Percentiles rank a stretch among this genome's conserved stretches.
Evolutionary conservation across 2,329 filamentous ascomycete genomes (phyloP).

Genomic region (Hirsutella rhossiliensis): DNA sequence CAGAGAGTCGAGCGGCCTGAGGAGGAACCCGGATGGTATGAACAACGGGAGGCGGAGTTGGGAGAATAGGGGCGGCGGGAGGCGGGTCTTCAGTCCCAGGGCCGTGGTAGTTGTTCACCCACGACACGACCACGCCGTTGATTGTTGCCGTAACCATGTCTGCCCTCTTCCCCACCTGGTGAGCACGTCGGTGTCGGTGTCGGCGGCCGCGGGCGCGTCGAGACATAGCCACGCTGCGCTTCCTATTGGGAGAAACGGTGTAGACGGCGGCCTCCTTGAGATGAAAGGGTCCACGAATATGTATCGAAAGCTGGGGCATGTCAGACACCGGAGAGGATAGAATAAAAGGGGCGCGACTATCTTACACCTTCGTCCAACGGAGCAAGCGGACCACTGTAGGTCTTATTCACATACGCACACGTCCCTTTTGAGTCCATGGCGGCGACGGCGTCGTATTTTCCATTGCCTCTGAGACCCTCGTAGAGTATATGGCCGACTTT

Average conservation of each 20-base stretch:
- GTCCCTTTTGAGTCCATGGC: conserved; percentile 41
- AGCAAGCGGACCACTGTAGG: conserved; percentile 49
- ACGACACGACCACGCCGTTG: conserved; percentile 42
- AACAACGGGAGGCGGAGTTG: conserved; percentile 4
- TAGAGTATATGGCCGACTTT: conserved; percentile 57
- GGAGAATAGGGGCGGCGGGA: conserved; percentile 7
- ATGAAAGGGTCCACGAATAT: conserved; percentile 58
- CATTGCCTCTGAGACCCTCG: conserved; percentile 43
- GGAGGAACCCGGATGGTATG: not conserved
- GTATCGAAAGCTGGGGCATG: conserved; percentile 48
- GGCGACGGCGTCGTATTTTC: conserved; percentile 53
- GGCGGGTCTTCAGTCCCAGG: conserved; percentile 7
- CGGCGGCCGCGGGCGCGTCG: too few species aligned
- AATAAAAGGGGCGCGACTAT: not conserved
- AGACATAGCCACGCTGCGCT: conserved; percentile 11
- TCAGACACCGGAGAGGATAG: not conserved
- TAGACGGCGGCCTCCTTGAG: conserved; percentile 61
- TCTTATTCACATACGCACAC: conserved; percentile 39
- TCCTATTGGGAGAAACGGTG: conserved; percentile 29
- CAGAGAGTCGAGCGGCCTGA: not conserved
- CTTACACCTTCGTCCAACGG: conserved; percentile 58
- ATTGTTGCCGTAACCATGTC: conserved; percentile 46
- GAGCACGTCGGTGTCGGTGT: conserved; percentile 7
- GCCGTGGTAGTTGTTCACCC: conserved; percentile 44
- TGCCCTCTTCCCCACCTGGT: conserved; percentile 41